Evolutionary conservation across 768 basidiomycete species (phyloP).

Genomic region (Leccinum disarticulatum): DNA sequence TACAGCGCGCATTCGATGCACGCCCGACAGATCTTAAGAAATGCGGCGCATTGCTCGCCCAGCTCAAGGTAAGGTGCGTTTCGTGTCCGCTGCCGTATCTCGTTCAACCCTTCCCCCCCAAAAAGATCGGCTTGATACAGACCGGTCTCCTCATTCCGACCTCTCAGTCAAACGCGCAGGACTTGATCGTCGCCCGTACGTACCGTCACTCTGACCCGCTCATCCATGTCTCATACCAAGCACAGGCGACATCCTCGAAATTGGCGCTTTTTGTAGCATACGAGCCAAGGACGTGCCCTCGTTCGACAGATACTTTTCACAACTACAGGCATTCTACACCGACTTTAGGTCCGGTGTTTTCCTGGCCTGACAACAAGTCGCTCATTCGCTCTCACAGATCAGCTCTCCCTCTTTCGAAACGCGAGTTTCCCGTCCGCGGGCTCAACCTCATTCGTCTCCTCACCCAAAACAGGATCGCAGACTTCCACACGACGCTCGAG

Average conservation of each 20-base stretch:
- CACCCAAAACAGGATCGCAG: conserved; percentile 93
- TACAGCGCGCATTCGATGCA: conserved; percentile 64
- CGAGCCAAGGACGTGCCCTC: conserved; percentile 84
- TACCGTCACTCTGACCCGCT: conserved; percentile 4
- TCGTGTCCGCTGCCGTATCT: not conserved
- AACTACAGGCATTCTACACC: conserved; percentile 86
- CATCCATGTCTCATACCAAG: not conserved
- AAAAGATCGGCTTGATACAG: conserved; percentile 74
- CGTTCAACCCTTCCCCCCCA: not conserved
- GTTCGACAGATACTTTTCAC: conserved; percentile 94
- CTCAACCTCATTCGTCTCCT: conserved; percentile 94
- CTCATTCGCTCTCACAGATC: conserved; percentile 42
- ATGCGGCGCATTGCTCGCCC: conserved; percentile 58
- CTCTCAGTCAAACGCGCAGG: conserved; percentile 57
- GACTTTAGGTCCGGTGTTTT: conserved; percentile 63
- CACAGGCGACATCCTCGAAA: conserved; percentile 94
- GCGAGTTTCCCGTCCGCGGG: conserved; percentile 86
- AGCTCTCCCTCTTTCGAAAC: conserved; percentile 76
- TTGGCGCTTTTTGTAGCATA: conserved; percentile 94
- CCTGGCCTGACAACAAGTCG: not conserved
- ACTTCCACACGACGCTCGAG: conserved; percentile 96
- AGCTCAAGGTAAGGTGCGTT: conserved; percentile 64
- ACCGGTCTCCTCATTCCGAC: conserved; percentile 76
- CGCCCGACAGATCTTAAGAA: conserved; percentile 67
- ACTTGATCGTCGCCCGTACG: conserved; percentile 75